Conservation (phyloP, 225 moss, liverwort and hornwort species). For the Sphagnum contortum region DNA sequence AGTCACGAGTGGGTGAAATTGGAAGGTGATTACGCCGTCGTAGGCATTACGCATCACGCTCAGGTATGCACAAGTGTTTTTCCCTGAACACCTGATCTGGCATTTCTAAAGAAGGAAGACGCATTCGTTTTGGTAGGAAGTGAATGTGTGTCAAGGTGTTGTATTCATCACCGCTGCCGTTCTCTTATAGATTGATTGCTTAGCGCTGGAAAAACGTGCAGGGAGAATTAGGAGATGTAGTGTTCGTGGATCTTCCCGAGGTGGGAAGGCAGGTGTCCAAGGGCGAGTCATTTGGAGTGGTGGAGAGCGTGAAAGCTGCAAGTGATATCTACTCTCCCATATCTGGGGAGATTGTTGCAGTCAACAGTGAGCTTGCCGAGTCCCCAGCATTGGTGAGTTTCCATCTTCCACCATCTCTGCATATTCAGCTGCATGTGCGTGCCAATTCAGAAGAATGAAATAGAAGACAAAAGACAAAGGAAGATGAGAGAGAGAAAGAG, state of each 20-base stretch:
- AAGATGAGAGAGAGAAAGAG: too few relatives aligned
- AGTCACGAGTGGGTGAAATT: conserved; percentile 97
- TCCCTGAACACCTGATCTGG: too few relatives aligned
- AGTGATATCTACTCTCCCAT: conserved; percentile 72
- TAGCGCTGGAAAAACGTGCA: conserved; percentile 1
- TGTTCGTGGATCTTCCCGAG: conserved; percentile 55
- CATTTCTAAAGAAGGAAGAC: too few relatives aligned
- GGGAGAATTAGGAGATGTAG: conserved; percentile 61
- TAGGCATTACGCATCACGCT: conserved; percentile 92
- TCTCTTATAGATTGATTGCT: not conserved
- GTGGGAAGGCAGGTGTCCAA: conserved; percentile 38
- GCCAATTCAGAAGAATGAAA: too few relatives aligned
- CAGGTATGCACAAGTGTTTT: conserved; percentile 33
- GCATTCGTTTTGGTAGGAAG: too few relatives aligned
- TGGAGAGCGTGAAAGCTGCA: conserved; percentile 91
- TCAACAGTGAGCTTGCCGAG: conserved; percentile 45
- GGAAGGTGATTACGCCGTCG: conserved; percentile 59
- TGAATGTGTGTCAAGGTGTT: too few relatives aligned
- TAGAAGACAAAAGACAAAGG: too few relatives aligned
- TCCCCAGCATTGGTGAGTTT: conserved; percentile 35
- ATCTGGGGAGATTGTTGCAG: conserved; percentile 58
- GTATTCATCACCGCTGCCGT: not conserved
- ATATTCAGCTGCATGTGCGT: not conserved
- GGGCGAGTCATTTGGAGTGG: conserved; percentile 45
- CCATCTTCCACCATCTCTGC: not conserved